Evolutionary conservation across 306 rosid species (phyloP), one percentile per base, ranked within the genome.

Genomic region (Castanospermum australe): DNA sequence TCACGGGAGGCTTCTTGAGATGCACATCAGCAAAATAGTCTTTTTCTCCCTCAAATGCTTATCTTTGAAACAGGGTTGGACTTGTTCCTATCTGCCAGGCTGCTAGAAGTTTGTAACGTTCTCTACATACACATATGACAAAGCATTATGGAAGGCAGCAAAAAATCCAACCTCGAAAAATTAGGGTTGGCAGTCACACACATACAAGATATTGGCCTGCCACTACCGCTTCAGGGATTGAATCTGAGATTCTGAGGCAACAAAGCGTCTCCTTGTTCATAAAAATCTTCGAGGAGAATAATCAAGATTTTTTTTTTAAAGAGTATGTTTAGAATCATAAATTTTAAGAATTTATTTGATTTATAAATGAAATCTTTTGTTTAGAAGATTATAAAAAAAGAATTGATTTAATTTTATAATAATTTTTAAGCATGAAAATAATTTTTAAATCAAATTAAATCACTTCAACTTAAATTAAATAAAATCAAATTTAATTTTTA

Each of bases 171-270:
- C 21, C 38, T 77, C 75, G 44, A n/a, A 57, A 82, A 50, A 18
- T 39, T 75, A 68, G 21, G 80, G 71, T 76, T 82, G 52, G 55
- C 35, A 59, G 67, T 39, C 69, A 71, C 39, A 24, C 67, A 71
- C 52, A n/a, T 42, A 84, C 18, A 36, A 13, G 62, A 32, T 77
- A 52, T 78, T 83, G 70, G 83, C 78, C 80, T 71, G 66, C 71
- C 83, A 71, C 86, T 54, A 35, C 47, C n/a, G 38, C 5, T 48
- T 28, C 41, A 67, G 1, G n/a, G 24, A 65, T 24, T 63, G 30
- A 17, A 35, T 55, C n/a, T n/a, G n/a, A n/a, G n/a, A n/a, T n/a
- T n/a, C n/a, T 71, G 54, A 74, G 50, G 45, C 62, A 74, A 73
- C 56, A 50, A 71, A 69, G 77, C 60, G 9, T 63, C 33, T 55